Percentiles rank a stretch among this genome's conserved stretches.
Conservation (phyloP, 352 stramenopile species). For the Thalassiosira livingstoniorum region DNA sequence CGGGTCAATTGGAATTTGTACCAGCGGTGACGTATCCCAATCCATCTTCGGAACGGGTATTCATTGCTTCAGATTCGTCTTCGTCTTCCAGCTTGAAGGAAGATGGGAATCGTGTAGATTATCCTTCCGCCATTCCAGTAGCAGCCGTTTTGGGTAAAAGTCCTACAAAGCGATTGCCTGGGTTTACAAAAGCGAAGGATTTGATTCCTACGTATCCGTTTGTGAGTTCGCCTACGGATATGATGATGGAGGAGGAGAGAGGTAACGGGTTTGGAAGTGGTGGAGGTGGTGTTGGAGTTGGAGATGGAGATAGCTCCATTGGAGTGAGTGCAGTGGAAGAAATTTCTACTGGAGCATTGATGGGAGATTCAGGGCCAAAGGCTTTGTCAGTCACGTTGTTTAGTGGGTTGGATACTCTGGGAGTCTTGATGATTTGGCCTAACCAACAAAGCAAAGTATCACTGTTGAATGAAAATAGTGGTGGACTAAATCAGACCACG, state of each 20-base stretch:
- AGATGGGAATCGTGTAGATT: slow-evolving; percentile 9
- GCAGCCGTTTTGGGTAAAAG: neutral
- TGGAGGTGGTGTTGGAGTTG: slow-evolving; percentile 6
- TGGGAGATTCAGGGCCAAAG: slow-evolving; percentile 2
- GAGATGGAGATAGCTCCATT: slow-evolving; percentile 36
- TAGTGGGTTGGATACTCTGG: slow-evolving; percentile 78
- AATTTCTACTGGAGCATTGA: slow-evolving; percentile 30
- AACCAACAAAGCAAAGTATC: neutral
- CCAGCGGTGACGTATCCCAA: slow-evolving; percentile 75
- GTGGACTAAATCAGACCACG: neutral
- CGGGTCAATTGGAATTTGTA: slow-evolving; percentile 83
- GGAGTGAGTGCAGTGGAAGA: slow-evolving; percentile 55
- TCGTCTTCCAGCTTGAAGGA: slow-evolving; percentile 33
- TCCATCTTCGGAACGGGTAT: slow-evolving; percentile 74
- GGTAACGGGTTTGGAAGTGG: neutral
- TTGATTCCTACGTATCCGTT: slow-evolving; percentile 81
- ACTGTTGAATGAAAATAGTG: neutral
- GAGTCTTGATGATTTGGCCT: slow-evolving; percentile 78
- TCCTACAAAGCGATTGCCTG: slow-evolving; percentile 63
- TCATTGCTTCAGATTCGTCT: slow-evolving; percentile 74
- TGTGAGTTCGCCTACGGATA: slow-evolving; percentile 29
- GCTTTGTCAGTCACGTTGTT: slow-evolving; percentile 76
- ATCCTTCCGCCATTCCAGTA: slow-evolving; percentile 35
- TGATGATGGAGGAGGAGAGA: neutral
- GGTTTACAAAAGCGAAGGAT: slow-evolving; percentile 71